phyloP scores from a whole-genome alignment of 1,284 basidiomycete genomes.

The Austroboletus olivaceoglutinosus region DNA sequence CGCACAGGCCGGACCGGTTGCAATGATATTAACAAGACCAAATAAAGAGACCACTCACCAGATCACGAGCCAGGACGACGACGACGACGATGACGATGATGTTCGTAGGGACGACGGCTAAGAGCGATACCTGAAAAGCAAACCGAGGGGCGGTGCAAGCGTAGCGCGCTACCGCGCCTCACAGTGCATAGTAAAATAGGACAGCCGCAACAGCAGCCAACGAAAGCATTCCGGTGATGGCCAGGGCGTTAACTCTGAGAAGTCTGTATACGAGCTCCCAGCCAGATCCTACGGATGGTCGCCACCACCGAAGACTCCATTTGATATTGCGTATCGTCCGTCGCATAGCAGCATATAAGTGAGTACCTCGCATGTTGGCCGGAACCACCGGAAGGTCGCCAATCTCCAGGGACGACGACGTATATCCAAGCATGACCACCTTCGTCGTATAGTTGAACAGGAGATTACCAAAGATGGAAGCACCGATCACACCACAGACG shows the following conservation, averaged over 20 bases:
- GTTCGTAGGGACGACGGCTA: too few relatives aligned
- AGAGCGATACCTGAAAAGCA: too few relatives aligned
- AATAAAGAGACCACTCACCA: too few relatives aligned
- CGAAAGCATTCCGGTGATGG: constrained; percentile 44
- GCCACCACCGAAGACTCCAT: constrained; percentile 40
- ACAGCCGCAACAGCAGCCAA: constrained; percentile 64
- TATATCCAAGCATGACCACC: constrained; percentile 79
- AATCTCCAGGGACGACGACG: constrained; percentile 72
- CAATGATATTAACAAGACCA: too few relatives aligned
- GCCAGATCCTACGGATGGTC: constrained; percentile 49
- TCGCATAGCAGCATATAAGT: constrained; percentile 43
- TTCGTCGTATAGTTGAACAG: constrained; percentile 83
- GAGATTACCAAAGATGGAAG: constrained; percentile 24
- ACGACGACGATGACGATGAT: too few relatives aligned
- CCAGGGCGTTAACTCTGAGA: constrained; percentile 48
- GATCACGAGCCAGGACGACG: too few relatives aligned
- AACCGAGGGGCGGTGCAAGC: too few relatives aligned
- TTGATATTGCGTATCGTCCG: constrained; percentile 36
- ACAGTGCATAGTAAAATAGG: constrained; percentile 81
- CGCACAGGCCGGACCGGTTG: too few relatives aligned
- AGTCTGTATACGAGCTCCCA: constrained; percentile 62
- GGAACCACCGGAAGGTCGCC: constrained; percentile 82
- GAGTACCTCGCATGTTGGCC: constrained; percentile 65
- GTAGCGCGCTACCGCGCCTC: too few relatives aligned
- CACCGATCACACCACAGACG: constrained; percentile 59